Evolutionary conservation across 2,329 filamentous ascomycete species (phyloP).

Genomic region (Ophiobolus disseminans): DNA sequence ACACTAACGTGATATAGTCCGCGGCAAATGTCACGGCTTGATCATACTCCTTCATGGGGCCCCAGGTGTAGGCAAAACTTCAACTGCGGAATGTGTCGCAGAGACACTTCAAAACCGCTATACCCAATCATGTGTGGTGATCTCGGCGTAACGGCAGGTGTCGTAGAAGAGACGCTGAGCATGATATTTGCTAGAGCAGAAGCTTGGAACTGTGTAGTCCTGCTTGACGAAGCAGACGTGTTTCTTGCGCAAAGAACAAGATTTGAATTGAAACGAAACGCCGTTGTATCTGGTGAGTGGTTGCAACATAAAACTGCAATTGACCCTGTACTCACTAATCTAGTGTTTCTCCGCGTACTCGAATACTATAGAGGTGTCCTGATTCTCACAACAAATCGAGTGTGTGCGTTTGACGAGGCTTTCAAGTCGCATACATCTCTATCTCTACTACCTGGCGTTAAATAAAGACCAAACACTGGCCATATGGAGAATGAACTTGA

Average conservation of each 20-base stretch:
- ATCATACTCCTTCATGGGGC: slow-evolving; percentile 21
- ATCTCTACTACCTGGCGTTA: slow-evolving; percentile 13
- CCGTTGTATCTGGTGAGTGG: slow-evolving; percentile 18
- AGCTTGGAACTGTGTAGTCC: slow-evolving; percentile 58
- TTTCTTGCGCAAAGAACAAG: slow-evolving; percentile 22
- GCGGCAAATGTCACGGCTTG: slow-evolving; percentile 37
- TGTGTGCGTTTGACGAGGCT: slow-evolving; percentile 48
- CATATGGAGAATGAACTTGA: slow-evolving; percentile 21
- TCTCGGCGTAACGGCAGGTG: slow-evolving; percentile 56
- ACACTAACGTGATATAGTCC: not conserved
- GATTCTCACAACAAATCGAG: slow-evolving; percentile 49
- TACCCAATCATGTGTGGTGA: slow-evolving; percentile 32
- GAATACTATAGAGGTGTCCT: slow-evolving; percentile 47
- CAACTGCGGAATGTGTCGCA: slow-evolving; percentile 20
- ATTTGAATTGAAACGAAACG: slow-evolving; percentile 25
- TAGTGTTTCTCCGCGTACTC: slow-evolving; percentile 29
- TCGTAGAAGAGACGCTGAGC: slow-evolving; percentile 24
- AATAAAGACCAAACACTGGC: not conserved
- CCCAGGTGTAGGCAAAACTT: slow-evolving; percentile 20
- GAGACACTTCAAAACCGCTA: slow-evolving; percentile 15
- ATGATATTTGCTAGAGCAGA: slow-evolving; percentile 51
- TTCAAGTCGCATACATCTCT: slow-evolving; percentile 44
- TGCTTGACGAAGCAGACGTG: slow-evolving; percentile 59
- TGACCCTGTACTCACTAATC: not conserved
- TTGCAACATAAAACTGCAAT: no score